Base-by-base conservation (phyloP, 192 early-diverging fungal genomes). In the Thoreauomyces humboldtii region DNA sequence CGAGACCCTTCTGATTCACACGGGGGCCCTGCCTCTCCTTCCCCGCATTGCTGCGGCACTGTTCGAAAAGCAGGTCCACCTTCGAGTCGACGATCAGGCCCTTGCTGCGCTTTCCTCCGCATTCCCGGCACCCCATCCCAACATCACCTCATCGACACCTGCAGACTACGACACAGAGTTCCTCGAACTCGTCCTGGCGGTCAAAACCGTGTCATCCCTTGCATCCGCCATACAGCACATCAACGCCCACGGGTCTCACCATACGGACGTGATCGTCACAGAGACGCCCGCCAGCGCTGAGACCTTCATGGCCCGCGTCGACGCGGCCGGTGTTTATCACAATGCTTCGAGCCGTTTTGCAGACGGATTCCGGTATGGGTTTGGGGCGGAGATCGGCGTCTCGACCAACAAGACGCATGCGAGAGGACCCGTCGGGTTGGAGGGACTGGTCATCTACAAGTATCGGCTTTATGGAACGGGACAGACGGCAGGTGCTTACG, bases 391-490 rank as follows among this genome's bases (percentile, higher is more conserved):
- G 75, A 93, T 98, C 61, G 96, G 96, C 27, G 92, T n/a, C n/a
- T n/a, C n/a, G n/a, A 99, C 97, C 54, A 99, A 99, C 82, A 99
- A 99, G 76, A 98, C 95, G 0, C 97, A 99, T 71, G 97, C 97
- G 9, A 86, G 97, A 53, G 97, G 97, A 2, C 97, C 97, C 0
- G 97, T 97, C 3, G 97, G 97, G 0, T 77, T 99, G 46, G 95
- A 98, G 77, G 95, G 97, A 7, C 73, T 99, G 46, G 88, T 95
- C n/a, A 97, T 97, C 59, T 98, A 98, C 87, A 98, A 97, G 76
- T 98, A 95, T 78, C 82, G 88, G 31, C 44, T 94, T 57, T 89
- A 90, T 77, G 96, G 96, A 28, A n/a, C 55, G 4, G 96, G 96
- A 21, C 91, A 97, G 45, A 86, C 81, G 47, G 80, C 90, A 7